Evolutionary conservation across 345 rosid species (phyloP).

Genomic region (Draba incana): DNA sequence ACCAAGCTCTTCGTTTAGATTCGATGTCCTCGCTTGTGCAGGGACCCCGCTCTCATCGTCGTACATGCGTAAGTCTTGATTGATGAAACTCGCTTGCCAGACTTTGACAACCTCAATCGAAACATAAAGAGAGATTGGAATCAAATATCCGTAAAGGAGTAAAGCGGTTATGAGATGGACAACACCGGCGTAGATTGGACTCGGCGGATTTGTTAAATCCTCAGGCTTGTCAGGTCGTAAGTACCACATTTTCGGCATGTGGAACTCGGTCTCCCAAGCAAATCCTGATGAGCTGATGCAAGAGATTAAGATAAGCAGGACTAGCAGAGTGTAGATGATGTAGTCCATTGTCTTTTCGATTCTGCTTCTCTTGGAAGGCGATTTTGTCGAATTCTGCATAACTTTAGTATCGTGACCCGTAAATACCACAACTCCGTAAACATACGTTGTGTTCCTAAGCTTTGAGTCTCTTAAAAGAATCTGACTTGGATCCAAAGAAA

Average conservation of each 20-base stretch:
- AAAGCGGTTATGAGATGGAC: constrained; percentile 91
- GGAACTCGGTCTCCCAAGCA: constrained; percentile 72
- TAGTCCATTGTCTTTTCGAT: constrained; percentile 91
- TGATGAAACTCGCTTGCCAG: constrained; percentile 91
- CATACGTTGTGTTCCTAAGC: constrained; percentile 80
- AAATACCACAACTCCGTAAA: constrained; percentile 82
- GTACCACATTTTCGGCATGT: constrained; percentile 90
- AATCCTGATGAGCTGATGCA: constrained; percentile 85
- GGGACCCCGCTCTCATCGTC: constrained; percentile 87
- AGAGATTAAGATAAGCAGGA: constrained; percentile 67
- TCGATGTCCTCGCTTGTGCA: constrained; percentile 91
- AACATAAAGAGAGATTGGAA: constrained; percentile 95
- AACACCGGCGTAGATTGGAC: constrained; percentile 65
- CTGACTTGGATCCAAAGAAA: constrained; percentile 82
- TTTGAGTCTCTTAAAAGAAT: constrained; percentile 97
- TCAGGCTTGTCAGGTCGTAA: constrained; percentile 56
- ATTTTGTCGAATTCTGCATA: constrained; percentile 84
- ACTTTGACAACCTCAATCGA: constrained; percentile 98
- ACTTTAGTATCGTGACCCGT: constrained; percentile 96
- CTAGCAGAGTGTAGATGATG: constrained; percentile 83
- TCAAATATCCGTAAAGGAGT: constrained; percentile 94
- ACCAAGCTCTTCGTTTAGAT: constrained; percentile 97
- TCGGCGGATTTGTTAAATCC: constrained; percentile 59
- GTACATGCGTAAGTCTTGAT: constrained; percentile 84
- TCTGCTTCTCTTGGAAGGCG: constrained; percentile 89